These are phyloP conservation scores for Fusarium sp. DNA, from an alignment of 2,329 filamentous ascomycete genomes.

Conservation along the genomic window DNA sequence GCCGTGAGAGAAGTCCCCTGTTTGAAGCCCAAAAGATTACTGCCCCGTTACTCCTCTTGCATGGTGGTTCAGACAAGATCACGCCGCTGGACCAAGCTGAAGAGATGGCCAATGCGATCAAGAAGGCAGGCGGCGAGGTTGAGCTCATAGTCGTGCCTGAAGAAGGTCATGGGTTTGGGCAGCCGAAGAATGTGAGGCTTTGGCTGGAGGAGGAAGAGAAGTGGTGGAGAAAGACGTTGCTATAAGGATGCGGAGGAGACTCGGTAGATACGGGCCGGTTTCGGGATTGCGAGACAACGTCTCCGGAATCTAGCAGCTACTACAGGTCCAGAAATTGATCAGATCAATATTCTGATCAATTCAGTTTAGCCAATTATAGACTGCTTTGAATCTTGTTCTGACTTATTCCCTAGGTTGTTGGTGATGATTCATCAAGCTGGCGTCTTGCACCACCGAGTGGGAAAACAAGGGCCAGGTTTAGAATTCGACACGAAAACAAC, in stretches of 20 bases:
- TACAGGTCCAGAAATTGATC: not conserved
- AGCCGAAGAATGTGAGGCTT: constrained; percentile 54
- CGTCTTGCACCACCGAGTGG: not conserved
- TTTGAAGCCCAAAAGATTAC: constrained; percentile 61
- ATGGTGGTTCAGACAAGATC: constrained; percentile 67
- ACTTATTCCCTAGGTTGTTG: not conserved
- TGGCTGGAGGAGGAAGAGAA: constrained; percentile 59
- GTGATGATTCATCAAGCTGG: not conserved
- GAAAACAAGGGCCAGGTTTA: not conserved
- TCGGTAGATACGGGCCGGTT: not conserved
- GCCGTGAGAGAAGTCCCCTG: constrained; percentile 61
- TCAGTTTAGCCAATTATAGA: not conserved
- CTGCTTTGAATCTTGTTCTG: not conserved
- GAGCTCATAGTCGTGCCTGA: constrained; percentile 60
- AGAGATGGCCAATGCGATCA: constrained; percentile 62
- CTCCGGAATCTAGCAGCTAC: not conserved
- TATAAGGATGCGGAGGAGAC: constrained; percentile 34
- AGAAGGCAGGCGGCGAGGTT: constrained; percentile 56
- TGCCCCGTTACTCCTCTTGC: constrained; percentile 66
- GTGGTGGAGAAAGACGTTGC: constrained; percentile 60
- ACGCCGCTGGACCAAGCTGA: constrained; percentile 69
- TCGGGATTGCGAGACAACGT: not conserved
- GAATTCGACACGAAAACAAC: not conserved
- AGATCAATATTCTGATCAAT: not conserved
- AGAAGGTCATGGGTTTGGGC: constrained; percentile 64